These are phyloP conservation scores for Nidula niveotomentosa DNA, from an alignment of 1,284 basidiomycete species.

Conservation along the genomic window DNA sequence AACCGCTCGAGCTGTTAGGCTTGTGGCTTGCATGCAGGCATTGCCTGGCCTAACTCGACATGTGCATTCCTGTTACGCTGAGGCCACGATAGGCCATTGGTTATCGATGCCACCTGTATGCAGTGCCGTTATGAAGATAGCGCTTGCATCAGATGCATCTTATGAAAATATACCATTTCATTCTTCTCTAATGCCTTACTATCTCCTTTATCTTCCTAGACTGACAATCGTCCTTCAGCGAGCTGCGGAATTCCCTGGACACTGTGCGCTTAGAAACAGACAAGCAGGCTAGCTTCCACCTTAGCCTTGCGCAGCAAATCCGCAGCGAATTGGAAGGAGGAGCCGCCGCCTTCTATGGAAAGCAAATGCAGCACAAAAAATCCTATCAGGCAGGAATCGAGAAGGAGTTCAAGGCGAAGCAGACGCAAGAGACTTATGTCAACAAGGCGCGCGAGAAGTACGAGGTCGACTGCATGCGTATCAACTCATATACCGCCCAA, in stretches of 20 bases:
- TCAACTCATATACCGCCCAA: slow-evolving; percentile 96
- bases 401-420: slow-evolving; percentile 86
- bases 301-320: slow-evolving; percentile 73
- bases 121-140: too few relatives aligned
- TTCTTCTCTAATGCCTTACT: too few relatives aligned
- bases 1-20: not conserved
- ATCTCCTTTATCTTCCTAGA: slow-evolving; percentile 2
- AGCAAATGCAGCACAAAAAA: slow-evolving; percentile 78
- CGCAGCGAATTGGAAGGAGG: slow-evolving; percentile 78
- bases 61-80: not conserved
- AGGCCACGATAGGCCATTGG: not conserved
- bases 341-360: slow-evolving; percentile 59
- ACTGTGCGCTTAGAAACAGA: slow-evolving; percentile 84
- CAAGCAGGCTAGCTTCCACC: slow-evolving; percentile 72
- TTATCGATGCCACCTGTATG: too few relatives aligned
- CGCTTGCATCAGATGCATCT: too few relatives aligned
- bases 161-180: too few relatives aligned
- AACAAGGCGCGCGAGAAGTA: slow-evolving; percentile 92
- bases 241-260: slow-evolving; percentile 78
- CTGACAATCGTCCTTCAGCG: slow-evolving; percentile 43
- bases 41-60: too few relatives aligned
- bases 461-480: slow-evolving; percentile 90
- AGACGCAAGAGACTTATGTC: slow-evolving; percentile 82
- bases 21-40: too few relatives aligned
- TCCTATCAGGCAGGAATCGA: slow-evolving; percentile 75